Evolutionary conservation across 1,139 yeast species (phyloP).

Genomic region (Wickerhamiella pararugosa): DNA sequence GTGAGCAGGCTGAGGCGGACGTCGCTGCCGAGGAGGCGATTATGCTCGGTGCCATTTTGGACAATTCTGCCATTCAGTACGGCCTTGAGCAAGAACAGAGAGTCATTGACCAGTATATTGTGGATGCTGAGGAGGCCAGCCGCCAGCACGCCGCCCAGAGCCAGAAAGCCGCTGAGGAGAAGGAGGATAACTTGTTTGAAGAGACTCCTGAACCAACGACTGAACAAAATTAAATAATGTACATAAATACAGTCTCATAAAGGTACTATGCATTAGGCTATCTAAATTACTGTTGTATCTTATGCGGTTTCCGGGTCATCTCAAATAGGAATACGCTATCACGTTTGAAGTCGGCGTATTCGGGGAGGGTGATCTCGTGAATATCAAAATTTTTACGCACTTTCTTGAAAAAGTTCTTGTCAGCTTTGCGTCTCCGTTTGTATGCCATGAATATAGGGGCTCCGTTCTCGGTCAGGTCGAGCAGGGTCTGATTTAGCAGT

Average conservation of each 20-base stretch:
- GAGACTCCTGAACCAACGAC: no score
- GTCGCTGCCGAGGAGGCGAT: conserved; percentile 71
- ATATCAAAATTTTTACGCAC: conserved; percentile 14
- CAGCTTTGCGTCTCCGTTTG: conserved; percentile 39
- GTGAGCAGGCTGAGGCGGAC: conserved; percentile 60
- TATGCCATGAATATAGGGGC: conserved; percentile 37
- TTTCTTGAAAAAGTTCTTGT: conserved; percentile 32
- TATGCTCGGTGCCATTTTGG: conserved; percentile 71
- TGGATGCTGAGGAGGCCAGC: conserved; percentile 35
- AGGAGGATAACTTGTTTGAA: no score
- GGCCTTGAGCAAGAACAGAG: conserved; percentile 62
- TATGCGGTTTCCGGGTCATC: conserved; percentile 20
- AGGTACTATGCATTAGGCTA: no score
- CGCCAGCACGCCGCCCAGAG: no score
- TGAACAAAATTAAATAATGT: no score
- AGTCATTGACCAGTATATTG: conserved; percentile 57
- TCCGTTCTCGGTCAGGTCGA: conserved; percentile 28
- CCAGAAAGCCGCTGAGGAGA: no score
- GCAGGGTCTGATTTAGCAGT: conserved; percentile 32
- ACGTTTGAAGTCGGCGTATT: conserved; percentile 24
- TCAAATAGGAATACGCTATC: conserved; percentile 32
- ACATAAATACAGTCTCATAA: no score
- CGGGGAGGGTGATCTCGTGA: conserved; percentile 27
- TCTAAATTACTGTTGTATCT: not conserved
- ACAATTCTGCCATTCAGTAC: conserved; percentile 43